A percentile compares a stretch with the other conserved stretches of the same genome.
These are phyloP conservation scores for Fusarium hainanense DNA, from an alignment of 2,329 filamentous ascomycete species.

Conservation along the genomic window DNA sequence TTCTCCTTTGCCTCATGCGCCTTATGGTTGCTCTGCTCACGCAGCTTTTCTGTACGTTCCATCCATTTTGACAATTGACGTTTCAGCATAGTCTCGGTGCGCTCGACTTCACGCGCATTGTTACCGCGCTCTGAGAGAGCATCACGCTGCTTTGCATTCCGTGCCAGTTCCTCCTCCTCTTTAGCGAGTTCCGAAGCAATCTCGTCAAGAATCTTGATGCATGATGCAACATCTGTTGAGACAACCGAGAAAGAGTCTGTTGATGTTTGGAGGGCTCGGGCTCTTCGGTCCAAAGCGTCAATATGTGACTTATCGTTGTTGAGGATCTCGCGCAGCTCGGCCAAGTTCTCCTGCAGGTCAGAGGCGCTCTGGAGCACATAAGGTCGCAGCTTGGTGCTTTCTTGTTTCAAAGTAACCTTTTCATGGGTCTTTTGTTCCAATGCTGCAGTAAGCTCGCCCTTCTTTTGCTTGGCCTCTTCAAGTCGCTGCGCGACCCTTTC, in stretches of 20 bases:
- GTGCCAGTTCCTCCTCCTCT: constrained; percentile 88
- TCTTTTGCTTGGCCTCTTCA: constrained; percentile 84
- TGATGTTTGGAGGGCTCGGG: constrained; percentile 91
- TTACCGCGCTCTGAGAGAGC: constrained; percentile 88
- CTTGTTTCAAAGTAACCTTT: constrained; percentile 79
- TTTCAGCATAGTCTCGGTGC: constrained; percentile 84
- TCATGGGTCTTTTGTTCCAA: constrained; percentile 78
- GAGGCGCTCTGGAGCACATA: constrained; percentile 92
- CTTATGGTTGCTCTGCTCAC: constrained; percentile 83
- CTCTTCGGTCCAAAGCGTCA: constrained; percentile 85
- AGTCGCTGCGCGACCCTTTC: constrained; percentile 84
- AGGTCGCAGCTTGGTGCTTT: constrained; percentile 88
- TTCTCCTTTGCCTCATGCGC: constrained; percentile 82
- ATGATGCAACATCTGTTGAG: constrained; percentile 84
- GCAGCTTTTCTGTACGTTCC: constrained; percentile 85
- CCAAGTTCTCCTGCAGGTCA: constrained; percentile 81
- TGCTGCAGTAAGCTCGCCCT: constrained; percentile 76
- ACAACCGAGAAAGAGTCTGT: constrained; percentile 90
- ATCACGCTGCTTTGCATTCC: constrained; percentile 84
- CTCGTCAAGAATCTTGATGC: constrained; percentile 90
- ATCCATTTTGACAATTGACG: constrained; percentile 87
- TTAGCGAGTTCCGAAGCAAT: constrained; percentile 85
- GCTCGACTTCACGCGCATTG: constrained; percentile 90
- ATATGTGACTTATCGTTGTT: constrained; percentile 84
- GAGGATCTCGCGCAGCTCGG: constrained; percentile 83